Base-by-base conservation (phyloP, 2,329 filamentous ascomycete genomes). In the Cladophialophora exuberans region DNA sequence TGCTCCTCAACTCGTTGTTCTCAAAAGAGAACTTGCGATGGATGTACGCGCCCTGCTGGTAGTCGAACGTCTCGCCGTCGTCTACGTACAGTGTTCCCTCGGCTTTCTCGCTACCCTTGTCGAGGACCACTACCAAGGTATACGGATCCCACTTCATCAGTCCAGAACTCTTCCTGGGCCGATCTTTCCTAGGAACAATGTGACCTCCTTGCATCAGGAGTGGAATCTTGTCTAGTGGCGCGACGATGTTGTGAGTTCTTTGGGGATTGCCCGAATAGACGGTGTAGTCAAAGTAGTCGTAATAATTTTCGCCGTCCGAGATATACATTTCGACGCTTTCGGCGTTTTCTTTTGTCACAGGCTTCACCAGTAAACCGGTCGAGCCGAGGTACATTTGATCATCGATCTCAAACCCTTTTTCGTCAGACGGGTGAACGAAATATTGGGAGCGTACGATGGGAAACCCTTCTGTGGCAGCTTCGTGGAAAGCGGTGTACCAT, bases 401-500 rank as follows among this genome's bases (percentile, higher is more conserved):
- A 64, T 99, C 94, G 43, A 97, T 80, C 2, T 80, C 83, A 67
- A 97, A 95, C n/a, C 91, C 91, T 44, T 79, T 80, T 71, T 97
- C 93, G 63, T 95, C 91, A 0, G 81, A 77, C 0, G 94, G 94
- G 67, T 96, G 90, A 1, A 90, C 88, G 76, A 93, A 97, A 76
- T 92, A 96, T 75, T 97, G 91, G 7, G 94, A 93, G 48, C 90
- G 84, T 52, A 99, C 79, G 64, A 99, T 93, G 0, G 94, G 94
- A 52, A 86, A 88, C 35, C 92, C 93, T 43, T 89, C 85, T 13
- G 85, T 80, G 64, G 89, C 87, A 10, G 94, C 90, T 67, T 95
- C 85, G 68, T 93, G 90, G 79, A 99, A 99, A 6, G 93, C 91
- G 1, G 93, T 97, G 72, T 99, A 99, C 92, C 92, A 97, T 1